Conservation (phyloP, 1,284 basidiomycete species). For the Gomphus sp. region DNA sequence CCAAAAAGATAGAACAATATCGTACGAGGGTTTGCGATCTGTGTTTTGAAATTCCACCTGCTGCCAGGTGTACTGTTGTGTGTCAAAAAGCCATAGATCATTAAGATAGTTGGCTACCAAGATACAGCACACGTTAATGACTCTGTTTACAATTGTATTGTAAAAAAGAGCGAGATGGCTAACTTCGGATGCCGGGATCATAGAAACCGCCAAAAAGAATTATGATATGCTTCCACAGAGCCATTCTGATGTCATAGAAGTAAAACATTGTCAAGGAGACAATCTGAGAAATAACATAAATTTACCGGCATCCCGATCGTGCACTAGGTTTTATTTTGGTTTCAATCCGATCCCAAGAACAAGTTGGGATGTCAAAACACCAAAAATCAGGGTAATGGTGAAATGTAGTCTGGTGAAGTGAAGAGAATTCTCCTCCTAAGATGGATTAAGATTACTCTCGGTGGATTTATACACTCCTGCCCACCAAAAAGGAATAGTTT, state of each 20-base stretch:
- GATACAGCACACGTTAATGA: no score
- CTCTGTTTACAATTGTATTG: background rate
- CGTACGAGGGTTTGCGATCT: constrained; percentile 65
- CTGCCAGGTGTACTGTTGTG: constrained; percentile 81
- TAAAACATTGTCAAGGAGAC: background rate
- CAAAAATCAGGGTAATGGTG: constrained; percentile 89
- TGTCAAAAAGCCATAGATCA: constrained; percentile 87
- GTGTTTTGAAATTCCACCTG: constrained; percentile 68
- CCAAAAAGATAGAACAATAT: constrained; percentile 7
- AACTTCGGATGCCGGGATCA: constrained; percentile 72
- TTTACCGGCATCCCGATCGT: constrained; percentile 73
- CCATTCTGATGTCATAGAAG: constrained; percentile 51
- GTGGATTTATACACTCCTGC: constrained; percentile 11
- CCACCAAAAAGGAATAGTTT: constrained; percentile 79
- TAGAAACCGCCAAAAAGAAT: constrained; percentile 86
- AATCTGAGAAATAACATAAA: constrained; percentile 12
- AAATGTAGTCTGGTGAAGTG: constrained; percentile 78
- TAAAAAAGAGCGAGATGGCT: constrained; percentile 13
- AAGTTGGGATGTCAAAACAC: constrained; percentile 66
- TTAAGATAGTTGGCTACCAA: constrained; percentile 70
- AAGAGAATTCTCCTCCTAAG: constrained; percentile 78
- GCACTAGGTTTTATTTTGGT: constrained; percentile 75
- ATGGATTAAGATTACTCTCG: background rate
- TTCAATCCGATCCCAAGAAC: constrained; percentile 86
- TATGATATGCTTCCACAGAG: constrained; percentile 82